phyloP scores from a whole-genome alignment of 805 yeast genomes.

The Yarrowia sp. region DNA sequence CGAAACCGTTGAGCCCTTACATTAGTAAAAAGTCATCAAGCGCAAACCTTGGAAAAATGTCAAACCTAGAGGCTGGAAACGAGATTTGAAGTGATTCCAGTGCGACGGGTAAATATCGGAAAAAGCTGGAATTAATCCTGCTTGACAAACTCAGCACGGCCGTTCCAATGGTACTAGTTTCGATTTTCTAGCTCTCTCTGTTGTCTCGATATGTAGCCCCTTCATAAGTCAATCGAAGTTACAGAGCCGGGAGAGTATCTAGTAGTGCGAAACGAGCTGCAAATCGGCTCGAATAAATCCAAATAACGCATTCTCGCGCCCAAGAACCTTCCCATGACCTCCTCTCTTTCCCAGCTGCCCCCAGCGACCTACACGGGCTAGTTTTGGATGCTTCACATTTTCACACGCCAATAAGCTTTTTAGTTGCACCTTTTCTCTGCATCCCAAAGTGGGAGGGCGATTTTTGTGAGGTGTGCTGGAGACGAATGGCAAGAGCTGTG shows the following conservation, averaged over 20 bases:
- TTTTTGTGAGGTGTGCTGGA: neutral
- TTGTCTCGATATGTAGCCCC: neutral
- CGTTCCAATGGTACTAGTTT: neutral
- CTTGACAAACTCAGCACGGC: neutral
- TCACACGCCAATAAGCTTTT: neutral
- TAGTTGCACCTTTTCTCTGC: constrained; percentile 20
- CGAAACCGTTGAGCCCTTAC: constrained; percentile 4
- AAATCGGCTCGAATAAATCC: no score
- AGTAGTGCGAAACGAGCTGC: no score
- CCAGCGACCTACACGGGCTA: no score
- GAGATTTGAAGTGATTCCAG: no score
- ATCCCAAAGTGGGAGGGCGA: neutral
- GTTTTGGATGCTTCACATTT: neutral
- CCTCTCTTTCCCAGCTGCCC: no score
- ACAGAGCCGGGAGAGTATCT: no score
- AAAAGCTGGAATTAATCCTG: no score
- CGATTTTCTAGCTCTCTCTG: neutral
- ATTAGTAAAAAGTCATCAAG: constrained; percentile 4
- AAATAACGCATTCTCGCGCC: no score
- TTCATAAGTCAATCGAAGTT: neutral
- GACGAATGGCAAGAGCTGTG: no score
- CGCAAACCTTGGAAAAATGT: constrained; percentile 22
- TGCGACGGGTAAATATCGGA: no score
- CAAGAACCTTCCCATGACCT: no score
- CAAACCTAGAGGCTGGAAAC: neutral